phyloP scores from a whole-genome alignment of 2,329 filamentous ascomycete species.

The Phaeosphaeria sp. region DNA sequence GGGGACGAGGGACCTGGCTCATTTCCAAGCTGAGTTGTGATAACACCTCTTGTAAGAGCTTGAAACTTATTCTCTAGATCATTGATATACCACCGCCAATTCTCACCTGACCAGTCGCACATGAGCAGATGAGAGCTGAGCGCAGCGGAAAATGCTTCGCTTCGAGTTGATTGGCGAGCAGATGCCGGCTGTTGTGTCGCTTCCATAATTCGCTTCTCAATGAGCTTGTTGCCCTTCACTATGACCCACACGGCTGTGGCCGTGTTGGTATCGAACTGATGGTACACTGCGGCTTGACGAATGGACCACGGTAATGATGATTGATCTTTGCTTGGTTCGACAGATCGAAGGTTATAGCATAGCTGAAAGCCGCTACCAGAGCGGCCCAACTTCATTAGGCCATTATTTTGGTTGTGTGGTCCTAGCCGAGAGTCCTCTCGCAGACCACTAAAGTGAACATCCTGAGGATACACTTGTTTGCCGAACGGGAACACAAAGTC shows the following conservation, averaged over 20 bases:
- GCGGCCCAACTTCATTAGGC: conserved; percentile 38
- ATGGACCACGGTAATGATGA: conserved; percentile 43
- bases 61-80: conserved; percentile 44
- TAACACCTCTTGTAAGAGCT: conserved; percentile 14
- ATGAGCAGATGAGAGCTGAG: conserved; percentile 45
- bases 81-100: conserved; percentile 54
- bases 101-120: conserved; percentile 48
- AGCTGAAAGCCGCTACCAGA: conserved; percentile 47
- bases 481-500: conserved; percentile 51
- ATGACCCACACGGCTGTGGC: conserved; percentile 46
- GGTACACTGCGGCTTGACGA: conserved; percentile 47
- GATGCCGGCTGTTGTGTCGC: not conserved
- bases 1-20: not conserved
- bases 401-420: conserved; percentile 4
- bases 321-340: conserved; percentile 29
- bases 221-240: conserved; percentile 46
- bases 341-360: conserved; percentile 51
- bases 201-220: conserved; percentile 19
- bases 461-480: conserved; percentile 33
- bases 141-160: conserved; percentile 22
- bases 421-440: conserved; percentile 33
- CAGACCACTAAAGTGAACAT: conserved; percentile 49
- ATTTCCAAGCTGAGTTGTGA: conserved; percentile 13
- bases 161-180: conserved; percentile 8
- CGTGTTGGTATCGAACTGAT: conserved; percentile 48